Percentiles rank a stretch among this genome's conserved stretches.
Conservation (phyloP, 2,329 filamentous ascomycete genomes). For the Dactylellina haptotyla region DNA sequence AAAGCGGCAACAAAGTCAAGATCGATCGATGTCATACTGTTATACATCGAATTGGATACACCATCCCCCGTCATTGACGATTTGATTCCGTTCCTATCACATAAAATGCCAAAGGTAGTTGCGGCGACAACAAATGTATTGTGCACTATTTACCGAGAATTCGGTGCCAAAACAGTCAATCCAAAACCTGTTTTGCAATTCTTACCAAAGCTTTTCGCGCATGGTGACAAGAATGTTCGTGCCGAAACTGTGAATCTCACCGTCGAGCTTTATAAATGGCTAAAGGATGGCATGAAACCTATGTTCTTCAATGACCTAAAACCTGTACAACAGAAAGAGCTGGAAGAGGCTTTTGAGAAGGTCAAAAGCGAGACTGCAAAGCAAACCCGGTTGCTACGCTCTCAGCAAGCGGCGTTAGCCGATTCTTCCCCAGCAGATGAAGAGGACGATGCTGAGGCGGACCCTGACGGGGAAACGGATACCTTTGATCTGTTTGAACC, state of each 20-base stretch:
- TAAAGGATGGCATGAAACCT: slow-evolving; percentile 96
- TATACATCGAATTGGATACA: slow-evolving; percentile 90
- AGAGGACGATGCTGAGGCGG: slow-evolving; percentile 70
- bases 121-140: slow-evolving; percentile 78
- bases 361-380: slow-evolving; percentile 91
- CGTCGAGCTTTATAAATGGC: slow-evolving; percentile 95
- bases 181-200: slow-evolving; percentile 89
- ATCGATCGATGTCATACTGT: slow-evolving; percentile 82
- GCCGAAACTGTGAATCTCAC: slow-evolving; percentile 91
- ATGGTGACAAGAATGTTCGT: slow-evolving; percentile 97
- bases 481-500: slow-evolving; percentile 84
- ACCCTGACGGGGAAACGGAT: slow-evolving; percentile 76
- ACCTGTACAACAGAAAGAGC: slow-evolving; percentile 90
- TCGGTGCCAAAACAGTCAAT: slow-evolving; percentile 92
- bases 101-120: slow-evolving; percentile 92
- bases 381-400: slow-evolving; percentile 86
- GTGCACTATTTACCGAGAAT: slow-evolving; percentile 88
- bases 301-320: slow-evolving; percentile 97
- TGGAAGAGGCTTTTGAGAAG: slow-evolving; percentile 93
- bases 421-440: slow-evolving; percentile 71
- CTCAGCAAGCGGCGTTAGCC: slow-evolving; percentile 85
- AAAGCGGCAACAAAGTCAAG: slow-evolving; percentile 88
- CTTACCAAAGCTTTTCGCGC: slow-evolving; percentile 89
- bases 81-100: slow-evolving; percentile 79
- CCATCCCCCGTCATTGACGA: slow-evolving; percentile 89